phyloP scores from a whole-genome alignment of 495 filamentous ascomycete genomes.

The Penicillium daleae region DNA sequence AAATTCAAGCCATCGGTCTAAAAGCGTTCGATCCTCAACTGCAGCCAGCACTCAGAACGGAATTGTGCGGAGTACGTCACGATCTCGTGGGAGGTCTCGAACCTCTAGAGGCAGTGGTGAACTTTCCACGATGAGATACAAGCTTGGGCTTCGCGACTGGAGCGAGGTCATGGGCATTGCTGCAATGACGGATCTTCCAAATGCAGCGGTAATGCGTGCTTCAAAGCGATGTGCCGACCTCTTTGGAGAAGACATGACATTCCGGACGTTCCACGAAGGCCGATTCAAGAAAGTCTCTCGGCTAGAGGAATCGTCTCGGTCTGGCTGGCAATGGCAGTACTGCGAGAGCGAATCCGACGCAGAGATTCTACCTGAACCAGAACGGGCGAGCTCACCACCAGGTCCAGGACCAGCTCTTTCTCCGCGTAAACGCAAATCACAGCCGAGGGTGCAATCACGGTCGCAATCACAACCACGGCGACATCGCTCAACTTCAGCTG shows the following conservation, averaged over 20 bases:
- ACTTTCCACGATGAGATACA: constrained; percentile 7
- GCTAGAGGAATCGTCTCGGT: constrained; percentile 20
- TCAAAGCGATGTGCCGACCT: constrained; percentile 70
- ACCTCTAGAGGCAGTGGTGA: background rate
- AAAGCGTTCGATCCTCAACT: constrained; percentile 9
- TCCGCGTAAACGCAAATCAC: constrained; percentile 5
- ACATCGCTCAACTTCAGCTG: background rate
- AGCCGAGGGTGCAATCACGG: background rate
- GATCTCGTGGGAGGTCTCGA: constrained; percentile 24
- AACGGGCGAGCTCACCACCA: background rate
- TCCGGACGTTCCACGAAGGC: constrained; percentile 59
- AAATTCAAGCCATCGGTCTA: constrained; percentile 18
- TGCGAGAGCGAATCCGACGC: constrained; percentile 31
- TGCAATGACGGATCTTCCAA: constrained; percentile 66
- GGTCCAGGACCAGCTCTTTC: background rate
- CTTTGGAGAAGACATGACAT: constrained; percentile 66
- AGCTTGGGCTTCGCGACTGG: constrained; percentile 70
- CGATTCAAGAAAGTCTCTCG: constrained; percentile 28
- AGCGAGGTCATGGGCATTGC: constrained; percentile 77
- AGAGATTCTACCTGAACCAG: constrained; percentile 1
- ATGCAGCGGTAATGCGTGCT: constrained; percentile 63
- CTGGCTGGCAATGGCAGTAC: constrained; percentile 30
- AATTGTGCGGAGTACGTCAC: constrained; percentile 20
- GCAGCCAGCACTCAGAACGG: constrained; percentile 5
- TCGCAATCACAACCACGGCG: constrained; percentile 3